These are phyloP conservation scores for Pelagomonas calceolata DNA, from an alignment of 108 stramenopile genomes.

Conservation along the genomic window DNA sequence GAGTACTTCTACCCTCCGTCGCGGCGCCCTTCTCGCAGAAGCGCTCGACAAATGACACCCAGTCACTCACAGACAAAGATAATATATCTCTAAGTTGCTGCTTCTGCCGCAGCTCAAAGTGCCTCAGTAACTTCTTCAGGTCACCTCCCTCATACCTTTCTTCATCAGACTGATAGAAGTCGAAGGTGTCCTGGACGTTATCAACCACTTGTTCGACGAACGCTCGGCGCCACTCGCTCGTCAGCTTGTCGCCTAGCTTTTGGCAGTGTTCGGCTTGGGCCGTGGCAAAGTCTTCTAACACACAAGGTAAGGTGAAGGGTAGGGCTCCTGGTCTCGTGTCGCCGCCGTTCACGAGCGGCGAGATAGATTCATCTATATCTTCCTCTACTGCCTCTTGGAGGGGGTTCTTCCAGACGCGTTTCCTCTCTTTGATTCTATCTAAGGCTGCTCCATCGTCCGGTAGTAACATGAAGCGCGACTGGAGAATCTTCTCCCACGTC, in stretches of 20 bases:
- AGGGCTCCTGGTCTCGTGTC: neutral
- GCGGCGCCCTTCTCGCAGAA: neutral
- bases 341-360: slow-evolving; percentile 12
- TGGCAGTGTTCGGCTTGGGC: slow-evolving; percentile 5
- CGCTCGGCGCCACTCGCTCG: slow-evolving; percentile 31
- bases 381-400: neutral
- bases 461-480: slow-evolving; percentile 12
- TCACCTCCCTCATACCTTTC: slow-evolving; percentile 16
- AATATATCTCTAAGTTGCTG: slow-evolving; percentile 28
- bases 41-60: slow-evolving; percentile 7
- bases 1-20: neutral
- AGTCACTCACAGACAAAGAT: slow-evolving; percentile 14
- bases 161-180: slow-evolving; percentile 40
- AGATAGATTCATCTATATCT: neutral
- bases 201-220: slow-evolving; percentile 46
- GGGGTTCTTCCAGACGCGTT: too few species aligned
- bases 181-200: slow-evolving; percentile 44
- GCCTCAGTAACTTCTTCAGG: slow-evolving; percentile 27
- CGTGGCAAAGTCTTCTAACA: slow-evolving; percentile 2
- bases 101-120: slow-evolving; percentile 41
- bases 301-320: neutral
- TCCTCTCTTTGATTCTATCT: neutral
- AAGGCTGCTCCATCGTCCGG: too few species aligned
- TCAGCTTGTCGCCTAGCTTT: slow-evolving; percentile 14
- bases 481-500: slow-evolving; percentile 32